Base-by-base conservation (phyloP, 2,329 filamentous ascomycete species). In the Diplodia scrobiculata region DNA sequence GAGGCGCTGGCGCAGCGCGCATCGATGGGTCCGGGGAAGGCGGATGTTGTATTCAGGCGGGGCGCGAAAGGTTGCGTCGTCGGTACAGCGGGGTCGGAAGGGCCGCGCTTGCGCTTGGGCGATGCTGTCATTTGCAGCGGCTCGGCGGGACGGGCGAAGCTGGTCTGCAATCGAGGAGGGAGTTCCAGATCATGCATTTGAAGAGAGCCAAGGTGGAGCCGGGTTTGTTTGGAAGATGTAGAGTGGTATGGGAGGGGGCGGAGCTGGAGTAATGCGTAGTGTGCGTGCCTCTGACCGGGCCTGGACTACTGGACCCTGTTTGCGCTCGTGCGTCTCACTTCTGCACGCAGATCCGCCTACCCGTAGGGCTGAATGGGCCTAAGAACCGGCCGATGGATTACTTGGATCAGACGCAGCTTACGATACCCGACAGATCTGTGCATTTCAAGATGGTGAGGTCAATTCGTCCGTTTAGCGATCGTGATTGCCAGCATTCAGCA, bases 71-170 rank as follows among this genome's bases (percentile, higher is more conserved):
- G 65, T 38, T 65, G 63, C 32, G 50, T 58, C 29, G 41, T 45
- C 62, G 48, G 62, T 36, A 50, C 21, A 29, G 63, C 48, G 63
- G 65, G 65, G 65, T 66, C 65, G 13, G 55, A 66, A 45, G 65
- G 36, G 65, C 65, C 65, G 58, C 65, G 65, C 65, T 66, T 66
- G 47, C 65, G 65, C 45, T 66, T 66, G 25, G 65, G 65, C 25
- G 65, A 66, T 50, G 54, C 45, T 38, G 54, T 50, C 65, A 66
- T 66, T 29, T 63, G 48, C 48, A 10, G 48, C 32, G 47, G 47
- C 47, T 41, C 21, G 48, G 48, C 60, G 21, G 19, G 14, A 27
- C 38, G 11, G 19, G 17, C 21, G 34, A 53, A 60, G 34, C 29
- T 47, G 21, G 58, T 41, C 47, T 63, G 48, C 48, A 54, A 17